Conservation (phyloP, 805 yeast species). For the Candida multigemmis region DNA sequence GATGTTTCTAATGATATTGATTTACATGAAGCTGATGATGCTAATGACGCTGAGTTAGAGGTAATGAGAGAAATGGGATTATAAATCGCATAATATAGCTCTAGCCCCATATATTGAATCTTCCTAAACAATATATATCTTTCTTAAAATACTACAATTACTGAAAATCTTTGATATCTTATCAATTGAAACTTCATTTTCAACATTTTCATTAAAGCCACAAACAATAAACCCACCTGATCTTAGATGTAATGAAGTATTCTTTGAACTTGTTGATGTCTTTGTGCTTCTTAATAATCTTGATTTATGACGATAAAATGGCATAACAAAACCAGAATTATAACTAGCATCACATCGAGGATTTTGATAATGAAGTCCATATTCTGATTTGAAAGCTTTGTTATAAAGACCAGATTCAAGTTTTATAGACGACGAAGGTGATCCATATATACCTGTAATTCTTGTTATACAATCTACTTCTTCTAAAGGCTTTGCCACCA, state of each 20-base stretch:
- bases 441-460: conserved; percentile 35
- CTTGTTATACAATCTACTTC: conserved; percentile 35
- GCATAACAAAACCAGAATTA: conserved; percentile 44
- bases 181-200: conserved; percentile 16
- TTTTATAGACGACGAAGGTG: conserved; percentile 10
- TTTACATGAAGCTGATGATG: conserved; percentile 6
- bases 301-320: conserved; percentile 37
- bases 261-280: conserved; percentile 3
- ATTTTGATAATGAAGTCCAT: conserved; percentile 38
- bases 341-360: conserved; percentile 19
- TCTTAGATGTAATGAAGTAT: conserved; percentile 14
- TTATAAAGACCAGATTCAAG: conserved; percentile 32
- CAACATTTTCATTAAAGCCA: conserved; percentile 25
- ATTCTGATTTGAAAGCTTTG: conserved; percentile 39
- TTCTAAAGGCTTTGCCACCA: conserved; percentile 17
- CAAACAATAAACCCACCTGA: conserved; percentile 47
- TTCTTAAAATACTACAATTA: conserved; percentile 39
- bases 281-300: conserved; percentile 32
- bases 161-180: conserved; percentile 38
- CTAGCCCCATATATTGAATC: not conserved
- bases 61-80: conserved; percentile 30
- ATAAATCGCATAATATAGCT: conserved; percentile 6
- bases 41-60: conserved; percentile 21
- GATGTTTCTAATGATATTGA: conserved; percentile 3
- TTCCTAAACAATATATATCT: conserved; percentile 25